phyloP scores from a whole-genome alignment of 306 rosid genomes.

The Quercus berberidifolia region DNA sequence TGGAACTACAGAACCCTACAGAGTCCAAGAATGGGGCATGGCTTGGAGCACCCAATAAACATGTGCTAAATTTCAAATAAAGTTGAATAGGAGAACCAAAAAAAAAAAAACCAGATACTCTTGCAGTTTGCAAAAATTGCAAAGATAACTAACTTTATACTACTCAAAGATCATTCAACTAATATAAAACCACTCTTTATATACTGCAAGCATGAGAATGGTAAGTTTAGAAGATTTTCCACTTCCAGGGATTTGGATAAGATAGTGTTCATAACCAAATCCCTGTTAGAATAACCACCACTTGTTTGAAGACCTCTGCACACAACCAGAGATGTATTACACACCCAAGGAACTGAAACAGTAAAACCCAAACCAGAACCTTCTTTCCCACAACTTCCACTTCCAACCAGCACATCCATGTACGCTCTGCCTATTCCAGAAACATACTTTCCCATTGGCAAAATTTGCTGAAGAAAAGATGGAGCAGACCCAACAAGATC shows the following conservation, averaged over 20 bases:
- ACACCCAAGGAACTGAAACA: conserved; percentile 85
- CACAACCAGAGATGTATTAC: conserved; percentile 79
- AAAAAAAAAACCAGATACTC: background rate
- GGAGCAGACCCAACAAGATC: conserved; percentile 50
- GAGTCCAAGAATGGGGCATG: too few relatives aligned
- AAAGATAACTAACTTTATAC: background rate
- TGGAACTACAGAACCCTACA: too few relatives aligned
- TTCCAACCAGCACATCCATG: conserved; percentile 57
- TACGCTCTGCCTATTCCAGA: conserved; percentile 62
- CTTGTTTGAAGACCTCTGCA: conserved; percentile 56
- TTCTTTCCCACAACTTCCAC: conserved; percentile 27
- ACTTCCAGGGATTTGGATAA: conserved; percentile 68
- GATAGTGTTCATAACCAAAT: conserved; percentile 41
- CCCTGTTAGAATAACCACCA: conserved; percentile 26
- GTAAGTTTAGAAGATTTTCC: conserved; percentile 61
- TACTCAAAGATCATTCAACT: conserved; percentile 36
- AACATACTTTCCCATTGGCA: conserved; percentile 71
- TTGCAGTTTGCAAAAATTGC: background rate
- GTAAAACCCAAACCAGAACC: conserved; percentile 68
- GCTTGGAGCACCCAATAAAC: too few relatives aligned
- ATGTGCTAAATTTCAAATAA: too few relatives aligned
- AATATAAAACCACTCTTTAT: conserved; percentile 64
- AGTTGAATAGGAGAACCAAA: too few relatives aligned
- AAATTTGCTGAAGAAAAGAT: conserved; percentile 40
- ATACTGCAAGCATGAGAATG: conserved; percentile 76